Conservation (phyloP, 495 filamentous ascomycete species). For the Lasiosphaeriaceae sp. region DNA sequence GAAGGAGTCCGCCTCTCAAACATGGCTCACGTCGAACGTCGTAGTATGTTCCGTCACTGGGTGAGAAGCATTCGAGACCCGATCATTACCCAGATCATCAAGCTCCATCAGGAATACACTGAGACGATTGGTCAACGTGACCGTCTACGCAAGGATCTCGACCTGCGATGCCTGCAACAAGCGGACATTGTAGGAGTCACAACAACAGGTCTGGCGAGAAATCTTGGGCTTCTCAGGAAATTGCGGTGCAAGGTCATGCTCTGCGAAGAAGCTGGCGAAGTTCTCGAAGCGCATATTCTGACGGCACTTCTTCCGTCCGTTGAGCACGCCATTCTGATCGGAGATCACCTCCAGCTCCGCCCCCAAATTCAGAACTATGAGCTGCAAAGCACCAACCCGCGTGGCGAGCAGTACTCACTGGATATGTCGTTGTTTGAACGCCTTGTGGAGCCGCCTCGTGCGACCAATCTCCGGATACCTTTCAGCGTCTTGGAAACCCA, state of each 20-base stretch:
- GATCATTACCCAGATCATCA: conserved; percentile 14
- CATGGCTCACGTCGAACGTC: conserved; percentile 19
- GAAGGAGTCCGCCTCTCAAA: background rate
- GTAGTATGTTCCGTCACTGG: conserved; percentile 45
- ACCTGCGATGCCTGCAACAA: conserved; percentile 48
- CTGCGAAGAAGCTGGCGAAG: conserved; percentile 76
- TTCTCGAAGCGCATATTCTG: conserved; percentile 67
- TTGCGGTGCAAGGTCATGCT: conserved; percentile 65
- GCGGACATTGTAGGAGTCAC: conserved; percentile 71
- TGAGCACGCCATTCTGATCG: conserved; percentile 72
- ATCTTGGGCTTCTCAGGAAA: conserved; percentile 57
- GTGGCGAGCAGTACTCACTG: conserved; percentile 54
- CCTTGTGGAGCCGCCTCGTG: conserved; percentile 48
- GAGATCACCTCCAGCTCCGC: conserved; percentile 71
- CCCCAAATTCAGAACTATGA: conserved; percentile 42
- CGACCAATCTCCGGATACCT: conserved; percentile 42
- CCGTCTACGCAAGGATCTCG: conserved; percentile 48
- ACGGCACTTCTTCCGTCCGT: conserved; percentile 64
- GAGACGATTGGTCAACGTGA: conserved; percentile 23
- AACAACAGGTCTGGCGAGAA: conserved; percentile 67
- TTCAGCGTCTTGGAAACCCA: conserved; percentile 60
- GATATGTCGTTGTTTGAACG: conserved; percentile 53
- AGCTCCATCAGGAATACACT: conserved; percentile 27
- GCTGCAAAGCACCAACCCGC: conserved; percentile 26
- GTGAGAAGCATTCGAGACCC: conserved; percentile 32